phyloP scores from a whole-genome alignment of 345 rosid genomes.

The Pseudoturritis turrita region DNA sequence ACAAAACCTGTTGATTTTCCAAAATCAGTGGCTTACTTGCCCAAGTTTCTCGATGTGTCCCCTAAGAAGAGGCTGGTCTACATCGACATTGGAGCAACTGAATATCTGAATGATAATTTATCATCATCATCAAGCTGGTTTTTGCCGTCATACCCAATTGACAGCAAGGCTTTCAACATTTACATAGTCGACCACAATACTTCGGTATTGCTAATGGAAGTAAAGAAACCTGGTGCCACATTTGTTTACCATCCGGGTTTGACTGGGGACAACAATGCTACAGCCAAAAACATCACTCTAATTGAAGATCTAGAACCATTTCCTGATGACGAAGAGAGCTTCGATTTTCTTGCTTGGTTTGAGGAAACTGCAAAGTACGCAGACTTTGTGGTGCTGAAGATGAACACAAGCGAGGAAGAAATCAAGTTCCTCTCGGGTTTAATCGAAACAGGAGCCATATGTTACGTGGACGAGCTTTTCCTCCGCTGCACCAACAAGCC shows the following conservation, averaged over 20 bases:
- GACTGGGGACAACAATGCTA: slow-evolving; percentile 33
- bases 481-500: slow-evolving; percentile 46
- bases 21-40: slow-evolving; percentile 42
- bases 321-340: slow-evolving; percentile 47
- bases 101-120: slow-evolving; percentile 30
- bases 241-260: slow-evolving; percentile 72
- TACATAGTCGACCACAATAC: slow-evolving; percentile 69
- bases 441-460: slow-evolving; percentile 53
- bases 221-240: slow-evolving; percentile 58
- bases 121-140: slow-evolving; percentile 37
- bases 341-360: slow-evolving; percentile 67
- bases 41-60: slow-evolving; percentile 41
- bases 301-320: slow-evolving; percentile 44
- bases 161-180: slow-evolving; percentile 46
- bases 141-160: slow-evolving; percentile 55
- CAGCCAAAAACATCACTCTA: background rate
- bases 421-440: slow-evolving; percentile 45
- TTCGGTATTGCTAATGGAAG: slow-evolving; percentile 53
- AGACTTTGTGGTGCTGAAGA: slow-evolving; percentile 67
- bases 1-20: slow-evolving; percentile 35
- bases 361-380: slow-evolving; percentile 55
- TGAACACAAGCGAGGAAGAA: slow-evolving; percentile 52
- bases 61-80: slow-evolving; percentile 42
- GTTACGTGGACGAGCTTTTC: slow-evolving; percentile 61
- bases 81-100: slow-evolving; percentile 58